These are phyloP conservation scores for Aureobasidium sp. DNA, from an alignment of 2,329 filamentous ascomycete genomes.

Conservation along the genomic window DNA sequence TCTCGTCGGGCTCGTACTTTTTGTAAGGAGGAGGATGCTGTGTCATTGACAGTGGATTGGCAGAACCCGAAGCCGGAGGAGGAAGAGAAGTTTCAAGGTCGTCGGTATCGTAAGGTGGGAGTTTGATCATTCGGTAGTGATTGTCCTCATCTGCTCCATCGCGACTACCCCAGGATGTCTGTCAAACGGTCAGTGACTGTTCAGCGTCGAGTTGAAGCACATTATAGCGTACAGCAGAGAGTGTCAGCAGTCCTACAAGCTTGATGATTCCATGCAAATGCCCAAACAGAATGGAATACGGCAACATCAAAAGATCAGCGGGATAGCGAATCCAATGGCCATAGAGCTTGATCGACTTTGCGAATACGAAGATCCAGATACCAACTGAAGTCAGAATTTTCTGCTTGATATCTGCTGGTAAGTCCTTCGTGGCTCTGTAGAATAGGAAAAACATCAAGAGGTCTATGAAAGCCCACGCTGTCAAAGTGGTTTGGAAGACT, in stretches of 20 bases:
- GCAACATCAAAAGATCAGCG: constrained; percentile 80
- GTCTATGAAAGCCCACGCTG: constrained; percentile 88
- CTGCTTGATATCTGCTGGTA: constrained; percentile 36
- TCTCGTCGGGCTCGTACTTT: constrained; percentile 18
- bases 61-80: constrained; percentile 20
- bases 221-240: constrained; percentile 27
- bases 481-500: constrained; percentile 92
- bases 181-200: constrained; percentile 20
- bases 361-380: constrained; percentile 79
- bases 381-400: constrained; percentile 67
- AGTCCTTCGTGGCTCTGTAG: constrained; percentile 69
- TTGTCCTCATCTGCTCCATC: constrained; percentile 92
- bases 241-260: constrained; percentile 84
- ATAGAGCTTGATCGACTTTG: constrained; percentile 91
- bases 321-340: constrained; percentile 90
- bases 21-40: constrained; percentile 22
- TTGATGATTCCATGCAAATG: constrained; percentile 96
- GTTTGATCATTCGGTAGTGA: constrained; percentile 67
- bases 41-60: neutral
- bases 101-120: constrained; percentile 37
- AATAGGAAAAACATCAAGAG: constrained; percentile 74
- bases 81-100: constrained; percentile 13
- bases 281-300: constrained; percentile 89
- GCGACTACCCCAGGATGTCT: constrained; percentile 98
- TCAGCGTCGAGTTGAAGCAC: neutral